Base-by-base conservation (phyloP, 176 grass and related monocot species). In the Oropetium thomaeum region DNA sequence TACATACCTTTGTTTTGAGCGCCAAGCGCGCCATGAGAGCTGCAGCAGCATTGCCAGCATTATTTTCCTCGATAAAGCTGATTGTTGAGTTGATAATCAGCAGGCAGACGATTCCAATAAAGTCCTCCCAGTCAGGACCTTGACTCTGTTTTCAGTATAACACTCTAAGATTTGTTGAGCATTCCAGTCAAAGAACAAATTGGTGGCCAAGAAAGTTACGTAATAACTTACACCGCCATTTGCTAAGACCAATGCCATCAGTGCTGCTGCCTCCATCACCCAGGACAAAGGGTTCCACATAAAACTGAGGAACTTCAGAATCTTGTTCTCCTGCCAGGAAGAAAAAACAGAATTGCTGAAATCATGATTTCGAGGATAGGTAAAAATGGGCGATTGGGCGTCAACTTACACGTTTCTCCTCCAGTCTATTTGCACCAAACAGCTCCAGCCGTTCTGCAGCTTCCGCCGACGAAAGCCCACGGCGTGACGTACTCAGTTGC, bases 261-360 rank as follows among this genome's bases (percentile, higher is more conserved):
- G 13, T 3, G 89, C 92, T 60, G 89, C 92, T 53, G 89, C 92
- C 84, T 96, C 89, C 89, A 89, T 96, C 48, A 96, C 92, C 86
- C 86, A 96, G 5, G 92, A 92, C 81, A 92, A 74, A n/a, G 92
- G 92, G 22, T 96, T 96, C 92, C 92, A 96, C 92, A 96, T 92
- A 51, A 96, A 96, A 34, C 89, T 41, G 15, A 96, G 71, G 63
- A 92, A 92, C 65, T 96, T 96, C 20, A 96, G 48, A 67, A 89
- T 35, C 72, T 96, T 96, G 62, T 92, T 92, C 63, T 96, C 89
- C 89, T 96, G 60, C 1, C 69, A 60, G 32, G 33, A 63, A 31
- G 42, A 29, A 34, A 90, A 70, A 26, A 10, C 22, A 60, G 9
- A 19, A 28, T 48, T 34, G 51, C 58, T 34, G 51, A 61, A 38